Conservation (phyloP, 352 stramenopile genomes). For the Phytophthora idaei region DNA sequence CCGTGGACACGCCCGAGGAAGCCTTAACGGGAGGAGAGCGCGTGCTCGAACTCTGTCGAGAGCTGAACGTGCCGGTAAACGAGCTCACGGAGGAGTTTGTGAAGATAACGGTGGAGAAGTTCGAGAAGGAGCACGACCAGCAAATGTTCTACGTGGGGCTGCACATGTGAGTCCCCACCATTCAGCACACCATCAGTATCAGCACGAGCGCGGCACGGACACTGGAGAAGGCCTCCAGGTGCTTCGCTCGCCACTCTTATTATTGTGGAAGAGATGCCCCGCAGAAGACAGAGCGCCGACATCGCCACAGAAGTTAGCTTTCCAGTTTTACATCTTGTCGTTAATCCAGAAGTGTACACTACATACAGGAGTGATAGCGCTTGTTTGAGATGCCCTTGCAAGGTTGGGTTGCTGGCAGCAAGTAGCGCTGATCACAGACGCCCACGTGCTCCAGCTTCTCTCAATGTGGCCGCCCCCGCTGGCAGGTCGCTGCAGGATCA, state of each 20-base stretch:
- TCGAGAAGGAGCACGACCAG: constrained; percentile 46
- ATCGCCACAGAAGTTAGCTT: not conserved
- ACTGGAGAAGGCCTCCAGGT: not conserved
- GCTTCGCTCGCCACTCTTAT: constrained; percentile 6
- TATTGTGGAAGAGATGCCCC: constrained; percentile 1
- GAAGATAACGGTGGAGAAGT: constrained; percentile 47
- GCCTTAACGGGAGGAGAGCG: constrained; percentile 50
- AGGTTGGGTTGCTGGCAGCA: not conserved
- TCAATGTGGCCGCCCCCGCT: not conserved
- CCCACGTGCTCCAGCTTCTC: too few species aligned
- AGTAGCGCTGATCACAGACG: not conserved
- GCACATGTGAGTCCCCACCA: constrained; percentile 38
- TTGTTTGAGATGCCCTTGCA: too few species aligned
- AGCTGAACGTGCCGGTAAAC: constrained; percentile 38
- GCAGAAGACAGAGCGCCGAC: not conserved
- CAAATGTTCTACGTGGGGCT: constrained; percentile 61
- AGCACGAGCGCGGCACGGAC: not conserved
- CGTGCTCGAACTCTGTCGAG: constrained; percentile 60
- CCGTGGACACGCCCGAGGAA: constrained; percentile 74
- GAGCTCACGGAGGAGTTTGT: constrained; percentile 53
- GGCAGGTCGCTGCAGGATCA: not conserved
- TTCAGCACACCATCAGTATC: not conserved
- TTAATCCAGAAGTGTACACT: constrained; percentile 27
- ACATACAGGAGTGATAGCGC: not conserved
- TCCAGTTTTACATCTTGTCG: constrained; percentile 9